Percentiles rank a stretch among this genome's conserved stretches.
These are phyloP conservation scores for Sporothrix protearum DNA, from an alignment of 2,329 filamentous ascomycete species.

Conservation along the genomic window DNA sequence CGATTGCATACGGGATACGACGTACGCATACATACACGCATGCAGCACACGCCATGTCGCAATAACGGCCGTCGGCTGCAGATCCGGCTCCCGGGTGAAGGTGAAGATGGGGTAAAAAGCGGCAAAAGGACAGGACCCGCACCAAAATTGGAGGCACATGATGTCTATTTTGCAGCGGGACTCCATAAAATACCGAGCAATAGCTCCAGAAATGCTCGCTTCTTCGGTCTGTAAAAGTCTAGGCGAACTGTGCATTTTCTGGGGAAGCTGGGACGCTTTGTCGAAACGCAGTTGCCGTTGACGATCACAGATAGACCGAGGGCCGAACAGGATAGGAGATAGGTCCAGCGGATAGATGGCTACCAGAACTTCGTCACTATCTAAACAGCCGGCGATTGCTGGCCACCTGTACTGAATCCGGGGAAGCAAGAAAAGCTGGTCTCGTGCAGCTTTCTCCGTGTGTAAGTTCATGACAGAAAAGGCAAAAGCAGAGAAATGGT, in stretches of 20 bases:
- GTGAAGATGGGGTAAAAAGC: neutral
- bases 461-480: neutral
- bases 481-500: neutral
- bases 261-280: neutral
- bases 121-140: neutral
- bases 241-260: neutral
- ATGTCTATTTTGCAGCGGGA: neutral
- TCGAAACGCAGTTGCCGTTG: neutral
- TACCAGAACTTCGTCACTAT: neutral
- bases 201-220: neutral
- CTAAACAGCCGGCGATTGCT: neutral
- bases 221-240: constrained; percentile 3
- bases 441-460: neutral
- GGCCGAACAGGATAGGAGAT: neutral
- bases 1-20: too few relatives aligned
- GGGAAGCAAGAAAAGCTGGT: neutral
- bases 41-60: neutral
- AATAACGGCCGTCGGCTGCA: neutral
- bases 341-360: neutral
- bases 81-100: neutral
- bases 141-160: neutral
- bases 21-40: neutral
- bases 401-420: neutral
- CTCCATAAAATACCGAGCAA: neutral
- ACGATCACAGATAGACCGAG: neutral